Evolutionary conservation across 352 stramenopile species (phyloP), one percentile per base, ranked within the genome.

Genomic region (Phytophthora pinifolia): DNA sequence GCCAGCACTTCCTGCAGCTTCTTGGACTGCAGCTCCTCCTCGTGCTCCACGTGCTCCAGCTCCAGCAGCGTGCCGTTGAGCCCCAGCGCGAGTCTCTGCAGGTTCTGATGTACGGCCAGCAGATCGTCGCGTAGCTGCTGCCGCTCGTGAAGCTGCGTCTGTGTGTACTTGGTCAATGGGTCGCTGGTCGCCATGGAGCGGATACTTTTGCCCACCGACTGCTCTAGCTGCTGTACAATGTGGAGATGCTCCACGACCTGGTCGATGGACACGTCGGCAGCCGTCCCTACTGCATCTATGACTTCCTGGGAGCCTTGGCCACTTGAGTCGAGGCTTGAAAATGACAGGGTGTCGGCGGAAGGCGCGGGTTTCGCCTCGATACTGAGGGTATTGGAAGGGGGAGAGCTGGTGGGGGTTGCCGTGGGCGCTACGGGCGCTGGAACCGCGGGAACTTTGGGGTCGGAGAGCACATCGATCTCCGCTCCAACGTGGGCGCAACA

Each of bases 1-100:
- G 82, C 67, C 9, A 94, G 56, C 25, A 94, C 85, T 9, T 87
- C 74, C 41, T 86, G 51, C 9, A 94, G 69, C 42, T 92, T 74
- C 60, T 94, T 84, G n/a, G 78, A 80, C 56, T 92, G 86, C 47
- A 84, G 42, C 31, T 85, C 76, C 22, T 85, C 83, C 58, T 92
- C 82, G 17, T 90, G 86, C 53, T 94, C 85, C 32, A 94, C 85
- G 31, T 86, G 76, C 57, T 89, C 76, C 3, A 94, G 73, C 59
- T 94, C 82, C 13, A 79, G 45, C 10, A 94, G 65, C 36, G 85
- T 94, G 2, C 79, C 76, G 31, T 90, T 92, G 29, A 94, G 58
- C 1, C 81, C 81, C 14, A 65, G 49, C 2, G 83, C 85, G 4
- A 94, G 74, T 49, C 81, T 71, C 48, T 89, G 74, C 25, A 92